phyloP scores from a whole-genome alignment of 2,329 filamentous ascomycete genomes.

The Scopulariopsis brevicaulis region DNA sequence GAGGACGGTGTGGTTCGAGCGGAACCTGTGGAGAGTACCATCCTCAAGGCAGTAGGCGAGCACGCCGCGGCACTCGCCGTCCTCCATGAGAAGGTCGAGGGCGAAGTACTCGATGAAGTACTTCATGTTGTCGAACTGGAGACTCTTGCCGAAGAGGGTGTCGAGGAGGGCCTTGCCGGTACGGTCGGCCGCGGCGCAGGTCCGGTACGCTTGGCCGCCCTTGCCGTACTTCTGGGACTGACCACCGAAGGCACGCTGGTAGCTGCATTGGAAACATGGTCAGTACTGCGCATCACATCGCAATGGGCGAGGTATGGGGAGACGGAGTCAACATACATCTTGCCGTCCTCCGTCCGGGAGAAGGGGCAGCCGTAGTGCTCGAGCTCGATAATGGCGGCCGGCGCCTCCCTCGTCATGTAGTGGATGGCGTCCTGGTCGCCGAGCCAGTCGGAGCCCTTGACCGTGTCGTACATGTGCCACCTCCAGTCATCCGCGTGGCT shows the following conservation, averaged over 20 bases:
- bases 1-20: constrained; percentile 90
- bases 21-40: constrained; percentile 93
- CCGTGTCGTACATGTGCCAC: constrained; percentile 99
- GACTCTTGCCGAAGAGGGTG: constrained; percentile 95
- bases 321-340: constrained; percentile 51
- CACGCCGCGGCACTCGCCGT: constrained; percentile 92
- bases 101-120: constrained; percentile 99
- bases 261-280: constrained; percentile 34
- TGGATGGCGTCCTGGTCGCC: constrained; percentile 96
- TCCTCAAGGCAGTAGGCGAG: constrained; percentile 98
- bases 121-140: constrained; percentile 87
- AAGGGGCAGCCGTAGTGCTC: constrained; percentile 98
- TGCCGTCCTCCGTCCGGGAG: constrained; percentile 90
- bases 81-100: constrained; percentile 93
- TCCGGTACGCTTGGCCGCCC: constrained; percentile 95
- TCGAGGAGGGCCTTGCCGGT: constrained; percentile 96
- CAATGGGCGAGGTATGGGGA: not conserved
- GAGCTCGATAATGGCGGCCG: constrained; percentile 82
- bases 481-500: constrained; percentile 99
- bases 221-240: constrained; percentile 93
- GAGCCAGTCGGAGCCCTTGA: constrained; percentile 96
- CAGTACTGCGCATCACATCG: not conserved
- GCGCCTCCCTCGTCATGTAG: constrained; percentile 96
- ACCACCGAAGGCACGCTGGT: constrained; percentile 97
- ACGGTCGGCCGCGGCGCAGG: constrained; percentile 90